phyloP scores from a whole-genome alignment of 495 filamentous ascomycete species.

The Podospora fimiseda region DNA sequence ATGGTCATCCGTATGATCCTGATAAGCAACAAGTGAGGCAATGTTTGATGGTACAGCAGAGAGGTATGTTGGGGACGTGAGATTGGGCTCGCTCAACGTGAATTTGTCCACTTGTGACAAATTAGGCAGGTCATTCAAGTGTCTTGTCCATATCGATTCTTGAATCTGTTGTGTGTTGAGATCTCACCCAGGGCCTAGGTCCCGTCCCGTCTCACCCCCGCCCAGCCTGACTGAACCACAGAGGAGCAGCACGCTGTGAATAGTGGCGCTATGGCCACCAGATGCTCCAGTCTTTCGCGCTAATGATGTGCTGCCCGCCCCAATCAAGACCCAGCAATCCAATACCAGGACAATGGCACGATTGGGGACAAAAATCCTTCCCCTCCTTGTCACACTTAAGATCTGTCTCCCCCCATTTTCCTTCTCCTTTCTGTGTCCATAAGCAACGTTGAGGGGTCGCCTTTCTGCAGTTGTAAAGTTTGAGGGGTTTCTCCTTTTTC shows the following conservation, averaged over 20 bases:
- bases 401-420: conserved; percentile 13
- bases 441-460: conserved; percentile 24
- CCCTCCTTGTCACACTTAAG: conserved; percentile 22
- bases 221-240: too few species aligned
- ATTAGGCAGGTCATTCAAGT: too few species aligned
- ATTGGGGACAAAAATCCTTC: conserved; percentile 26
- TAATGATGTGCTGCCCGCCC: neutral
- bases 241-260: neutral
- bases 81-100: neutral
- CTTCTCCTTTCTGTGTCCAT: conserved; percentile 18
- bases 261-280: neutral
- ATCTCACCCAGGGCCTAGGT: too few species aligned
- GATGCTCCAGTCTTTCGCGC: neutral
- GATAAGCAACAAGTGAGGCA: too few species aligned
- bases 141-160: neutral
- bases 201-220: too few species aligned
- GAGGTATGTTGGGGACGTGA: neutral
- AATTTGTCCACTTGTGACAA: too few species aligned
- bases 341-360: conserved; percentile 27
- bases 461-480: conserved; percentile 38
- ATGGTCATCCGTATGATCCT: too few species aligned
- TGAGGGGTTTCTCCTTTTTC: conserved; percentile 40
- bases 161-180: neutral
- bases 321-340: conserved; percentile 6
- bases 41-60: too few species aligned